Evolutionary conservation across 495 filamentous ascomycete species (phyloP), one percentile per base, ranked within the genome.

Genomic region (Diplogelasinospora grovesii): DNA sequence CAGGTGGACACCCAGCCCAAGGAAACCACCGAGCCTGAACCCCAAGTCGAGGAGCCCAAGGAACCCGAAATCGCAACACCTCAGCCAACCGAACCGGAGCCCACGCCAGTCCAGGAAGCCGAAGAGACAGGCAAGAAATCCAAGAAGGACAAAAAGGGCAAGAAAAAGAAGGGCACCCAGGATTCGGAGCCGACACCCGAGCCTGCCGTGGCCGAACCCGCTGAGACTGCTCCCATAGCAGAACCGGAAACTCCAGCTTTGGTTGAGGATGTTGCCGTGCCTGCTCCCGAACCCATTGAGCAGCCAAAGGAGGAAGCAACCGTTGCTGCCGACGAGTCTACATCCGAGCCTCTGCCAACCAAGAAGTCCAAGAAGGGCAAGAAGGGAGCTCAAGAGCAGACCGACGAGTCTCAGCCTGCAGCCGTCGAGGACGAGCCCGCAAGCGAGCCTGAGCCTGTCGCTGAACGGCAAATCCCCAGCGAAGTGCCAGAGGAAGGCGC

Each of bases 351-450:
- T 14, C 8, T 33, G 3, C 31, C 41, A 16, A 16, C 39, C 8
- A 62, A 58, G 34, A 56, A 59, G 39, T 44, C 49, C 8, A 63
- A 62, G 43, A 59, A 64, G 36, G 63, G 69, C 47, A 60, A 66
- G 45, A 64, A 49, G 39, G 41, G 53, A 32, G 45, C 24, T 24
- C 61, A 24, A 22, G 38, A 40, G 11, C 23, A 11, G 3, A 26
- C 23, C 3, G 30, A 39, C 11, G 28, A 22, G n/a, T 23, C 19
- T 19, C 29, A 41, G 11, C 8, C 30, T 23, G 21, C 21, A 0
- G 13, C 37, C 21, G 9, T 7, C 21, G 25, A 19, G 10, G 40
- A 13, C 0, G 51, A 52, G 33, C 8, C 39, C n/a, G 27, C 2
- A 8, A 53, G 54, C 7, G 56, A 26, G 43, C 28, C 33, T 18